Conservation (phyloP, 129 eudicot species). For the Oenanthe sinensis region DNA sequence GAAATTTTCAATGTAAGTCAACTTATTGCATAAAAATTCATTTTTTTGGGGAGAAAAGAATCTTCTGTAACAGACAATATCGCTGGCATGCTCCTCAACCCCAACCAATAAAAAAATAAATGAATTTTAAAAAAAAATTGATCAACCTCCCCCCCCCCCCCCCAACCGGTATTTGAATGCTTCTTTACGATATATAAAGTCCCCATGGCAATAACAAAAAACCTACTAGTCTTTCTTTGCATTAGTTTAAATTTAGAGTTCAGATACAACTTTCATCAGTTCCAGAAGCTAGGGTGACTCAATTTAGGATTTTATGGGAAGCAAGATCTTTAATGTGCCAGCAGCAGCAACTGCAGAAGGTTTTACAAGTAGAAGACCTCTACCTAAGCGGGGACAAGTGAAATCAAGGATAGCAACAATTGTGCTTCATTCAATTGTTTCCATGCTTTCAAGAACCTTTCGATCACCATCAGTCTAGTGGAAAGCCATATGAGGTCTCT, state of each 20-base stretch:
- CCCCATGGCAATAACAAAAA: background rate
- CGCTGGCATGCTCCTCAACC: too few relatives aligned
- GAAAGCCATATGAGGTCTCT: background rate
- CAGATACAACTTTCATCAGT: background rate
- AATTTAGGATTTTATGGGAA: background rate
- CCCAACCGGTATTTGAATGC: background rate
- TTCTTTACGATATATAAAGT: background rate
- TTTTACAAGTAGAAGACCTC: constrained; percentile 12
- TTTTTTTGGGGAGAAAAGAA: background rate
- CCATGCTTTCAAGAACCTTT: constrained; percentile 24
- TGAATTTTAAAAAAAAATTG: too few relatives aligned
- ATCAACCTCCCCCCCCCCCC: background rate
- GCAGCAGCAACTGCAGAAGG: background rate
- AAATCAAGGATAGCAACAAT: constrained; percentile 46
- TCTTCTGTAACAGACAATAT: background rate
- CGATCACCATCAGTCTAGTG: constrained; percentile 10
- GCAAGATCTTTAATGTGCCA: constrained; percentile 4
- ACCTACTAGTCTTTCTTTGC: background rate
- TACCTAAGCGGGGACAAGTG: constrained; percentile 58
- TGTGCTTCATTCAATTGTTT: constrained; percentile 41
- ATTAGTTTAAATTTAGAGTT: background rate
- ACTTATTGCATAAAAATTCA: background rate
- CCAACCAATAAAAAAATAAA: too few relatives aligned
- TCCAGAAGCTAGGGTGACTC: background rate
- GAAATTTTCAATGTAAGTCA: background rate